Base-by-base conservation (phyloP, 306 rosid genomes). In the Senna siamea region DNA sequence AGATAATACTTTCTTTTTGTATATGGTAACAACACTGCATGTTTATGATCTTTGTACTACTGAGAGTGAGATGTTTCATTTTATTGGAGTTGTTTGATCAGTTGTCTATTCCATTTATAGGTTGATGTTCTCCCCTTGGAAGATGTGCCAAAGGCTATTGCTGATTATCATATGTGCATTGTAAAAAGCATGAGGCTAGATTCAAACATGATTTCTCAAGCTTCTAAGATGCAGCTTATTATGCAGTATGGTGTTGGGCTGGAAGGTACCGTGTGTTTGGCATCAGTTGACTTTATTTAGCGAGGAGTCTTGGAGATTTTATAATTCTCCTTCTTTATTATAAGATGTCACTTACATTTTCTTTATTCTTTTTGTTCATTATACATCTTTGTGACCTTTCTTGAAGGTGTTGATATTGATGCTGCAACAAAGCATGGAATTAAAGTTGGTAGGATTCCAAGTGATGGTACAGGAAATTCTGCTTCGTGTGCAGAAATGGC, bases 401-500 rank as follows among this genome's bases (percentile, higher is more conserved):
- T 73, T 79, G 74, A 83, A 93, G 98, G 98, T 54, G 87, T 93
- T 81, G 96, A 93, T 60, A 78, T 91, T 77, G 86, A 91, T 82
- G 90, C 98, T 79, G 98, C 97, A 56, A 93, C 94, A 23, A 88
- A 85, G 81, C 69, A 56, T 80, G 96, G 98, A 66, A 87, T 93
- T 76, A 93, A 85, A 87, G 97, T 93, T 58, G 98, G 91, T 54
- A 85, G 97, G 78, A 93, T 93, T 75, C 94, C 94, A 0, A 35
- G 97, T 73, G 79, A 73, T 73, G 72, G 4, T 46, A 82, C 96
- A 0, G 98, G 98, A 73, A 93, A 93, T 81, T 84, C 98, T 81
- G 83, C 86, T 64, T 88, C 96, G 19, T 91, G 98, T 76, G 97
- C 97, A 50, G 98, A 91, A 84, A 91, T 91, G 97, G 90, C 91